Base-by-base conservation (phyloP, 495 filamentous ascomycete genomes). In the Penicillium turbatum region DNA sequence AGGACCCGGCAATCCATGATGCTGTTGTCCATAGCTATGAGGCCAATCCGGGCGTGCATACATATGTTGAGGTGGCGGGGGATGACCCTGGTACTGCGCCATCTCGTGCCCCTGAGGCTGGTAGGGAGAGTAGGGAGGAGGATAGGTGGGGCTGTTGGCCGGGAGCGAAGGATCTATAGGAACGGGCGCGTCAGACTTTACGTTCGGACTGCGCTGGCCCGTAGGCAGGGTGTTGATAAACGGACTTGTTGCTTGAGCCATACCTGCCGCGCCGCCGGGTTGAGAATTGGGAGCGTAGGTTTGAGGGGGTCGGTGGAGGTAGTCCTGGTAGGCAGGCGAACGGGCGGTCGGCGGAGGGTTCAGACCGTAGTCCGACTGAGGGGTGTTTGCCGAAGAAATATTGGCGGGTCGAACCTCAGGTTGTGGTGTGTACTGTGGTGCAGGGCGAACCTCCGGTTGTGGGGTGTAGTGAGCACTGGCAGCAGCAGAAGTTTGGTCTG, bases 91-190 rank as follows among this genome's bases (percentile, higher is more conserved):
- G 56, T 81, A 81, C 64, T 89, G 86, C 55, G 82, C 70, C 86
- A 95, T 91, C 46, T 95, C 89, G 76, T 89, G 87, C 50, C 73
- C 73, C 62, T 86, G 84, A 13, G 87, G 87, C 35, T 88, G 83
- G 74, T 96, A 97, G 27, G 90, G 89, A 54, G 92, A 88, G 72
- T 96, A 87, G 45, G 83, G 84, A 46, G 86, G 82, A 62, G 89
- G 84, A 65, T 96, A 96, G 57, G 89, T 88, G 47, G 92, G 90
- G 78, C 90, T 96, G 53, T 90, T 85, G 62, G 88, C 86, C 71
- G 93, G 87, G 62, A 97, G 93, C 61, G 90, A 92, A 58, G 92
- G 90, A 95, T 98, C 93, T 97, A 96, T 88, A 87, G 90, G 91
- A 77, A 93, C 82, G 82, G 90, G 85, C 83, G 81, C 80, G 90